Percentiles rank a stretch among this genome's conserved stretches.
phyloP scores from a whole-genome alignment of 1,284 basidiomycete species.

The Moniliella sp. region DNA sequence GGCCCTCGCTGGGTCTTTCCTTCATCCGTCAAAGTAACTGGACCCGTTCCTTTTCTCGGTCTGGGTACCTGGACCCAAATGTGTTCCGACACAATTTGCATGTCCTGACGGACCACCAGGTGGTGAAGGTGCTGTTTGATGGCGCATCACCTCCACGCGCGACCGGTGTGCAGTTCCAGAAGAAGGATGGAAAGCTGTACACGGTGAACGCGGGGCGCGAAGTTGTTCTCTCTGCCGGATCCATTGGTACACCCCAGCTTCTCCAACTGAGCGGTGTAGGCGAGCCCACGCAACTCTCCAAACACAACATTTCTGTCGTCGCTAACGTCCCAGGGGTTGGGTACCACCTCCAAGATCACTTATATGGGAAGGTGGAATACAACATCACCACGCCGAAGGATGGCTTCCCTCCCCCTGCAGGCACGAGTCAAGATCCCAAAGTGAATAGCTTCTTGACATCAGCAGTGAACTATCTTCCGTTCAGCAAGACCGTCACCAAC shows the following conservation, averaged over 20 bases:
- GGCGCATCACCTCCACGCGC: conserved; percentile 9
- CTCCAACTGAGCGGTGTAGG: conserved; percentile 23
- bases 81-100: conserved; percentile 16
- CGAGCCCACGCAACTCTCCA: conserved; percentile 7
- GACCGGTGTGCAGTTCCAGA: conserved; percentile 10
- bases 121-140: conserved; percentile 28
- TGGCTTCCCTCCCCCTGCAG: conserved; percentile 11
- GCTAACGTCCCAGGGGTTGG: conserved; percentile 12
- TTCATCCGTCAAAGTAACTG: conserved; percentile 5
- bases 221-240: conserved; percentile 23
- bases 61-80: conserved; percentile 7
- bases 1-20: conserved; percentile 15
- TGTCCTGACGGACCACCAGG: conserved; percentile 15
- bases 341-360: conserved; percentile 20
- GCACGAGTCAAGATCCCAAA: conserved; percentile 19
- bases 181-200: conserved; percentile 3
- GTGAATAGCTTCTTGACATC: conserved; percentile 21
- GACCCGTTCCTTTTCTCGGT: conserved; percentile 10
- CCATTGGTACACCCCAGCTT: conserved; percentile 26
- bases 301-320: conserved; percentile 6
- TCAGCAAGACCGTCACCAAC: conserved; percentile 9
- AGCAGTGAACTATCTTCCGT: conserved; percentile 9
- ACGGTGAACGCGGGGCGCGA: conserved; percentile 10
- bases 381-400: conserved; percentile 7
- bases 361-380: conserved; percentile 11